Base-by-base conservation (phyloP, 2,329 filamentous ascomycete species). In the Diplodia mutila region DNA sequence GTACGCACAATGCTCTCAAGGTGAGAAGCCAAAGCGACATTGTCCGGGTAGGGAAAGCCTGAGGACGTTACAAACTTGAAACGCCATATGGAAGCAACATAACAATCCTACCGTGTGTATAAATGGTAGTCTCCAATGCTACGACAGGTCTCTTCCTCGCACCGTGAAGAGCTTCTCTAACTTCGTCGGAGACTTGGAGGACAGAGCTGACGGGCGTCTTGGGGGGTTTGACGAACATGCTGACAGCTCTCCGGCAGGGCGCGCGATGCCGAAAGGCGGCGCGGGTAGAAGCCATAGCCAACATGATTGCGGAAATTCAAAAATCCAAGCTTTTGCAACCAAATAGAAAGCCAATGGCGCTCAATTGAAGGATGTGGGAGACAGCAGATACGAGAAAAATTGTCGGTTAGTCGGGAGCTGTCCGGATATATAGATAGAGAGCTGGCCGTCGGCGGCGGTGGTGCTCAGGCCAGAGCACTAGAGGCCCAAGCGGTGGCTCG, bases 51-150 rank as follows among this genome's bases (percentile, higher is more conserved):
- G 2, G 90, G 89, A 71, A 89, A 91, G 68, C 89, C 88, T 88
- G 70, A n/a, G 3, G 1, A 21, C 5, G 37, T 61, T 16, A 67
- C 27, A 27, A 49, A 42, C 14, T 12, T 51, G 29, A 23, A 12
- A 37, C 5, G 16, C 16, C 1, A 3, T 53, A 57, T 18, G 16
- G 25, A 29, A 54, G 66, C 53, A 25, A 42, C 67, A 27, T 7
- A 39, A 5, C 25, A 27, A 21, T 66, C 73, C 64, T 79, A 84
- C 93, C 94, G 80, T 99, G 95, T 1, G 95, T 99, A 80, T 99
- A 98, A 73, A 99, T 98, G 4, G 95, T 97, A 1, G 92, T 93
- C 80, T 99, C 95, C 4, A 99, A 85, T 18, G 94, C 95, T 12
- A 99, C 94, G 4, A 99, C 90, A 0, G 95, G 94, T 73, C 88